Conservation (phyloP, 2,329 filamentous ascomycete genomes). For the Penicillium hesseltinei region DNA sequence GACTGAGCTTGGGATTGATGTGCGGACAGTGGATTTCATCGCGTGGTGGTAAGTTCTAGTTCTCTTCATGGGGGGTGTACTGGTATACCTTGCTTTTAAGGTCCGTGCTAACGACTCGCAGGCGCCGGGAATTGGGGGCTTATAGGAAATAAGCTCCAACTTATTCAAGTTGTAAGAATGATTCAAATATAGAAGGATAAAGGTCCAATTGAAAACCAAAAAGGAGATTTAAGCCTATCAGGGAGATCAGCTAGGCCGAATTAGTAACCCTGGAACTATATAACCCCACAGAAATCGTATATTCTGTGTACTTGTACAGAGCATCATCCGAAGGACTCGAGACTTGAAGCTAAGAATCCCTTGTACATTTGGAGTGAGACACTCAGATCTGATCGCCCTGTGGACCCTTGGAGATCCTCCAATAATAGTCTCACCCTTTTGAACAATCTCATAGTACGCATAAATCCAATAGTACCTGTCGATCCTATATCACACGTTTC, state of each 20-base stretch:
- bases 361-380: not conserved
- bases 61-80: constrained; percentile 6
- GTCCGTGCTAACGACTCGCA: constrained; percentile 17
- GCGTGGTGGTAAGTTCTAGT: constrained; percentile 68
- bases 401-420: not conserved
- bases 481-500: not conserved
- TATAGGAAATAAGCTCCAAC: constrained; percentile 14
- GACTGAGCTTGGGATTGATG: constrained; percentile 70
- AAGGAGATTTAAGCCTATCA: not conserved
- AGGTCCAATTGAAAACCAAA: not conserved
- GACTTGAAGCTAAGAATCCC: not conserved
- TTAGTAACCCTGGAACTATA: not conserved
- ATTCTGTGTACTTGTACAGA: not conserved
- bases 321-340: not conserved
- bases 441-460: not conserved
- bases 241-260: not conserved
- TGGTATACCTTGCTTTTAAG: not conserved
- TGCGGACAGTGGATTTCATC: constrained; percentile 70
- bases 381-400: constrained; percentile 1
- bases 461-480: constrained; percentile 1
- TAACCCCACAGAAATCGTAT: not conserved
- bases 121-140: constrained; percentile 33
- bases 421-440: not conserved
- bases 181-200: constrained; percentile 1
- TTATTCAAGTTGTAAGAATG: not conserved